Evolutionary conservation across 768 basidiomycete genomes (phyloP), one percentile per base, ranked within the genome.

Genomic region (Peribolospora kevripleyi): DNA sequence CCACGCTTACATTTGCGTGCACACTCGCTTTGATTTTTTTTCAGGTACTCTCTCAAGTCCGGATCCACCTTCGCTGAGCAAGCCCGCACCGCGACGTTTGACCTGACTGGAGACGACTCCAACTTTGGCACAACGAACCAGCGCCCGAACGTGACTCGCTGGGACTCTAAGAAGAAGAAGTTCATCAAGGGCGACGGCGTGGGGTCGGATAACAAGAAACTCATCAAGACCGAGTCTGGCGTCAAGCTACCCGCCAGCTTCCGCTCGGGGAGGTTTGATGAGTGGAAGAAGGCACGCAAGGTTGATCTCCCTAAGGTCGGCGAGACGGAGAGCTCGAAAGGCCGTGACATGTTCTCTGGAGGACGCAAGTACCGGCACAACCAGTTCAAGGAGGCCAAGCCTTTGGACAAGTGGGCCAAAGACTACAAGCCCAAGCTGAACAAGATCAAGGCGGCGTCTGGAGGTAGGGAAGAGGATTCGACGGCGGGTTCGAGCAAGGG

Each of bases 141-240:
- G 52, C 66, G 66, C 52, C 68, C 69, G 7, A 81, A 79, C 54
- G 74, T 72, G 59, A 65, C 84, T 63, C 80, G 73, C 39, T 98
- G 93, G 93, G 88, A 95, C 68, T 84, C 84, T 64, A 90, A 88
- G 70, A 90, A 84, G 70, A 93, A 93, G 67, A 85, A 82, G 63
- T 93, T 93, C 60, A 72, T 91, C 46, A 77, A 82, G 61, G 85
- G 86, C 4, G 81, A 79, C 54, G 84, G 85, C 8, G 73, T 69
- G 48, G 91, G 87, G 14, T 77, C 87, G 6, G 87, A 95, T 66
- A 93, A 95, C 66, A 74, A 91, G 62, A 95, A 93, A 68, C 73
- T 97, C 60, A 81, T 98, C 61, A 78, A 76, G 61, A 87, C 87
- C 0, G 93, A 98, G 68, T 87, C 80, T 61, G 93, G 93, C 3